Evolutionary conservation across 768 basidiomycete genomes (phyloP), one percentile per base, ranked within the genome.

Genomic region (Scleroderma citrinum): DNA sequence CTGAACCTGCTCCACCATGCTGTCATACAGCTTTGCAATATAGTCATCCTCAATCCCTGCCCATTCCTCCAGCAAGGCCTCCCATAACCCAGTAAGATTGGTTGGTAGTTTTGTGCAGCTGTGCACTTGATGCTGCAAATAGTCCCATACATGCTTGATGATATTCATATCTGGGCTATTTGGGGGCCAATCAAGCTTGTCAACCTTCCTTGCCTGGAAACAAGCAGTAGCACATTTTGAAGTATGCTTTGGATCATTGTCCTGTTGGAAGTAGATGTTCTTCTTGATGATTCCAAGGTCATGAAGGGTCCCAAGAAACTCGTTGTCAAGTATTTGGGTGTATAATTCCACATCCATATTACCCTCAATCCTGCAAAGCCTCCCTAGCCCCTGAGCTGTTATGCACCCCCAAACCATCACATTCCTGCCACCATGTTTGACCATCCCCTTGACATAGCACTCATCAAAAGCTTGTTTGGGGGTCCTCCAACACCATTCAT

Each of bases 241-340:
- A n/a, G n/a, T n/a, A n/a, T n/a, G n/a, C n/a, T n/a, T 72, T 10
- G 62, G 69, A 58, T 71, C 57, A 45, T 68, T 69, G 51, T 73
- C 69, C 23, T 72, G 68, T 46, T 67, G 63, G 46, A 68, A 70
- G n/a, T 58, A 30, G 26, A 44, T 31, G 26, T n/a, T n/a, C n/a
- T n/a, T 45, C 5, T 23, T 47, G 38, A 53, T 19, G 30, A 65
- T 40, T 17, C n/a, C 36, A 37, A 17, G n/a, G 36, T 37, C n/a
- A 37, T 37, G 36, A 17, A 37, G 36, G n/a, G 36, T 37, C 24
- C 68, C 64, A 4, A 69, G 55, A 45, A 63, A 48, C 13, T 57
- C 44, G 11, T 67, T 49, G 24, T 68, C 38, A 13, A 70, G 50
- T n/a, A 71, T 70, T 8, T 65, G 16, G 24, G 36, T 8, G 49